Evolutionary conservation across 2,329 filamentous ascomycete species (phyloP).

Genomic region (Aspergillus texensis): DNA sequence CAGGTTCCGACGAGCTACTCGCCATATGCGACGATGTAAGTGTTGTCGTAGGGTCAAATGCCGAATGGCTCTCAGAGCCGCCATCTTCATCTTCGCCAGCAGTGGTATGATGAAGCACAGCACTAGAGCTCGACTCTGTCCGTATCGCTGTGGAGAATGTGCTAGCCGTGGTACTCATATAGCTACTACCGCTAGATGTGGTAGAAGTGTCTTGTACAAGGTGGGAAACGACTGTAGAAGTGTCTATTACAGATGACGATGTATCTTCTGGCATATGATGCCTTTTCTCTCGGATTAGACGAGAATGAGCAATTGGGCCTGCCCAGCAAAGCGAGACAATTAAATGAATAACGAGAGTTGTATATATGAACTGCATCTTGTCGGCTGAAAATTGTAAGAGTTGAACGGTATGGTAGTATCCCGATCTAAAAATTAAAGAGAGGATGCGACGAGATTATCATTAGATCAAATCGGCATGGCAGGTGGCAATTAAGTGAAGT

Average conservation of each 20-base stretch:
- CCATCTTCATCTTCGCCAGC: background rate
- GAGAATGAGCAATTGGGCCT: slow-evolving; percentile 28
- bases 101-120: background rate
- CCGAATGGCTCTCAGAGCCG: background rate
- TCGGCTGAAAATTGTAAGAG: background rate
- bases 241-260: background rate
- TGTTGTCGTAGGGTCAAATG: background rate
- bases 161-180: background rate
- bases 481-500: background rate
- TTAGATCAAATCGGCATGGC: background rate
- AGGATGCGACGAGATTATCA: background rate
- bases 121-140: background rate
- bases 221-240: background rate
- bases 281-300: slow-evolving; percentile 10
- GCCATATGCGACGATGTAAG: background rate
- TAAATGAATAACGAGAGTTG: slow-evolving; percentile 10
- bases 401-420: background rate
- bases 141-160: background rate
- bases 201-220: background rate
- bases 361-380: slow-evolving; percentile 10
- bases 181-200: background rate
- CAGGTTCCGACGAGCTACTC: background rate
- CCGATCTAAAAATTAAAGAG: slow-evolving; percentile 7
- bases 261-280: background rate
- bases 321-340: slow-evolving; percentile 18